Evolutionary conservation across 2,329 filamentous ascomycete species (phyloP).

Genomic region (Fusarium irregulare): DNA sequence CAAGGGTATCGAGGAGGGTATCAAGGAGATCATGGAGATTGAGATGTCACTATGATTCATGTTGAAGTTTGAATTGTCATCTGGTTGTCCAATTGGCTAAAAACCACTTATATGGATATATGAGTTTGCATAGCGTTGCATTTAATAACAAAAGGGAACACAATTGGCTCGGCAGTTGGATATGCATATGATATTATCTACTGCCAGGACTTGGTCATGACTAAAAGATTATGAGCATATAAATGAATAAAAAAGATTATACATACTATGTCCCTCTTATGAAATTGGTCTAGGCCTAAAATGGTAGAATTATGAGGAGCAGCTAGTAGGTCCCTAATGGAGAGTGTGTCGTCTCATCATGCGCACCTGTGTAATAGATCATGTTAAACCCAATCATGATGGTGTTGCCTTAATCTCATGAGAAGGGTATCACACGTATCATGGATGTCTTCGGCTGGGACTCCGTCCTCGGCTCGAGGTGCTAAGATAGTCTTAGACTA

Average conservation of each 20-base stretch:
- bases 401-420: background rate
- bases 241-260: conserved; percentile 25
- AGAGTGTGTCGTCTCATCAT: background rate
- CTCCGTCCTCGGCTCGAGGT: conserved; percentile 12
- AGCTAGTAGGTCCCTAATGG: too few relatives aligned
- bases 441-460: background rate
- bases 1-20: conserved; percentile 64
- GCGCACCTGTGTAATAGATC: background rate
- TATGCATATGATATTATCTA: background rate
- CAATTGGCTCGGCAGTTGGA: conserved; percentile 2
- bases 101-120: background rate
- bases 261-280: background rate
- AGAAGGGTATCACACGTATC: background rate
- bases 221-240: conserved; percentile 25
- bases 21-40: conserved; percentile 73
- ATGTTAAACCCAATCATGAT: background rate
- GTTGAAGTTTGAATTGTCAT: background rate
- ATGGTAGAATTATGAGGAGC: background rate
- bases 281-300: background rate
- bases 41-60: conserved; percentile 63
- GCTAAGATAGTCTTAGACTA: conserved; percentile 14
- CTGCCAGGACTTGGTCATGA: conserved; percentile 9
- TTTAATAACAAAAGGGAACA: conserved; percentile 30
- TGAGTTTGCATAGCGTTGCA: conserved; percentile 41
- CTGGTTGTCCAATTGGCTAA: background rate